phyloP scores from a whole-genome alignment of 2,329 filamentous ascomycete species.

The Colletotrichum aenigma region DNA sequence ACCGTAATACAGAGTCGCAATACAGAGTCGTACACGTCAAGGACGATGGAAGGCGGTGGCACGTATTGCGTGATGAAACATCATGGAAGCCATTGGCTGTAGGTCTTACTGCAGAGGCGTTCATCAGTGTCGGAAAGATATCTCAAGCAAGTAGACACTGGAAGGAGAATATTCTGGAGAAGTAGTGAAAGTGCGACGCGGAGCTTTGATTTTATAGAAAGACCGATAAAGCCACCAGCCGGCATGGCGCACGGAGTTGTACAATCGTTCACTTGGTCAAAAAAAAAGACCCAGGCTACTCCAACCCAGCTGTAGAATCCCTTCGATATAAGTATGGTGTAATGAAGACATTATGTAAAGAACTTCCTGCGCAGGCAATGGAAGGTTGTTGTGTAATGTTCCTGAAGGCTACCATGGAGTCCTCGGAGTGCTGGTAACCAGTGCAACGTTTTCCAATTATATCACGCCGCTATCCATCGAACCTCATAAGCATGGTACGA shows the following conservation, averaged over 20 bases:
- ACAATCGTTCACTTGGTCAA: neutral
- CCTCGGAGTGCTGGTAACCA: neutral
- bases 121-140: neutral
- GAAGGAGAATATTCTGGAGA: neutral
- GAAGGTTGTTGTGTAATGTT: too few relatives aligned
- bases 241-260: fast-evolving
- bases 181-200: fast-evolving
- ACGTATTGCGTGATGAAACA: neutral
- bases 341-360: neutral
- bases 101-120: neutral
- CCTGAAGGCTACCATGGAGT: neutral
- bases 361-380: neutral
- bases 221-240: fast-evolving
- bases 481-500: fast-evolving
- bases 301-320: fast-evolving
- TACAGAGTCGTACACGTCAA: neutral
- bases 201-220: neutral
- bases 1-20: neutral
- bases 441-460: fast-evolving
- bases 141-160: neutral
- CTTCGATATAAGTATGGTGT: neutral
- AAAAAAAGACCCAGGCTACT: fast-evolving
- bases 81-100: neutral
- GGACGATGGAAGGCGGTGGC: neutral
- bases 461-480: neutral